phyloP scores from a whole-genome alignment of 805 yeast species.

The Huiozyma sinensis region DNA sequence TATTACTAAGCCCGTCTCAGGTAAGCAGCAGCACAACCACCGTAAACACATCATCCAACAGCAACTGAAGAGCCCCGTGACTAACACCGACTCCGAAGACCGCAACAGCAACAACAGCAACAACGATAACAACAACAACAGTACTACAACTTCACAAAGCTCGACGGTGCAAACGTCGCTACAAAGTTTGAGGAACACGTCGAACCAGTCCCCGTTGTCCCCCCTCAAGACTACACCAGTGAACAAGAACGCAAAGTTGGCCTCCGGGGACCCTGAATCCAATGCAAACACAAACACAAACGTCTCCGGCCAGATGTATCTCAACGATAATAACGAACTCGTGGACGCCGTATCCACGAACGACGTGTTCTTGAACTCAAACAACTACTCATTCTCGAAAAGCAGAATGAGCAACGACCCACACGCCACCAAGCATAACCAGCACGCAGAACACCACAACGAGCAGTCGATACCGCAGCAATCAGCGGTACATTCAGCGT shows the following conservation, averaged over 20 bases:
- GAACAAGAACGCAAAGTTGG: conserved; percentile 12
- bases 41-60: conserved; percentile 5
- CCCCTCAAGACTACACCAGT: background rate
- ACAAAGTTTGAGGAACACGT: background rate
- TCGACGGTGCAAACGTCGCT: background rate
- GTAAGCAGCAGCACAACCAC: background rate
- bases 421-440: background rate
- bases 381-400: background rate
- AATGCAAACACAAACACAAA: conserved; percentile 1
- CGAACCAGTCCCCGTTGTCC: background rate
- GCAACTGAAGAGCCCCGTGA: conserved; percentile 1
- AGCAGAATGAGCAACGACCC: too few relatives aligned
- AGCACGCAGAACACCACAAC: background rate
- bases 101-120: too few relatives aligned
- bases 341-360: conserved; percentile 88
- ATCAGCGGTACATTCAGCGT: too few relatives aligned
- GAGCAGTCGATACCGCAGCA: background rate
- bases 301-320: conserved; percentile 11
- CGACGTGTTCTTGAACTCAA: conserved; percentile 58
- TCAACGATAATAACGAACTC: conserved; percentile 35
- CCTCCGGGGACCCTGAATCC: conserved; percentile 1
- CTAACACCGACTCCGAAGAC: background rate
- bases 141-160: background rate
- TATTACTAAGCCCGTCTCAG: too few relatives aligned
- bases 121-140: background rate